phyloP scores from a whole-genome alignment of 2,329 filamentous ascomycete species.

The Lasiodiplodia sp. region DNA sequence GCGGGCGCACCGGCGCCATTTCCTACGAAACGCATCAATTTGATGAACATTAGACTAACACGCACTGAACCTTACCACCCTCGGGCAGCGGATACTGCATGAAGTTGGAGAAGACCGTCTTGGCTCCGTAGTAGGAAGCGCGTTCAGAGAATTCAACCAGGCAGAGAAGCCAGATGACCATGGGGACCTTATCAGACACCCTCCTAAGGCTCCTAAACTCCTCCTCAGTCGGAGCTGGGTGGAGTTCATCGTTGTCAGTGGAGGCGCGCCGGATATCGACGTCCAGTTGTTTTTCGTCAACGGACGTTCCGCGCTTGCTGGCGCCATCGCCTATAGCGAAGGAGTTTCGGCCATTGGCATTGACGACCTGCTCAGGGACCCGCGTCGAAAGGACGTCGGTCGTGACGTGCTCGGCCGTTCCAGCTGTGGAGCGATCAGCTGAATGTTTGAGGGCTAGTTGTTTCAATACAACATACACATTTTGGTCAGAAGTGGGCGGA shows the following conservation, averaged over 20 bases:
- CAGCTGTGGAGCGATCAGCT: neutral
- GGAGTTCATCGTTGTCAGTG: neutral
- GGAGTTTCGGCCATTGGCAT: conserved; percentile 9
- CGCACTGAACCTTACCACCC: conserved; percentile 35
- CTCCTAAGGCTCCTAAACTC: conserved; percentile 56
- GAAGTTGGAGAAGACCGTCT: conserved; percentile 66
- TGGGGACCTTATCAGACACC: conserved; percentile 60
- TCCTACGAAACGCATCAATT: neutral
- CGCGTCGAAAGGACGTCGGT: conserved; percentile 18
- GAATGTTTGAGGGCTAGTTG: neutral
- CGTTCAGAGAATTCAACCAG: conserved; percentile 67
- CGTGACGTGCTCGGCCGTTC: conserved; percentile 8
- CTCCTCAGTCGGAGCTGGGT: conserved; percentile 53
- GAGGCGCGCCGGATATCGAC: conserved; percentile 7
- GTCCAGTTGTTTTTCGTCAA: conserved; percentile 5
- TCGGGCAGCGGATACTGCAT: conserved; percentile 66
- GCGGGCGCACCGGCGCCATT: conserved; percentile 41
- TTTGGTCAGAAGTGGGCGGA: neutral
- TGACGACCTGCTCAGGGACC: neutral
- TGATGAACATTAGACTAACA: neutral
- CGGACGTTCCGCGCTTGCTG: neutral
- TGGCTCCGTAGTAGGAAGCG: conserved; percentile 66
- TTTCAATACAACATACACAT: conserved; percentile 20
- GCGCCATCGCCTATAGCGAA: conserved; percentile 14
- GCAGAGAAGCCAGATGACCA: conserved; percentile 64